Conservation (phyloP, 225 moss, liverwort and hornwort genomes). For the Climacium dendroides region DNA sequence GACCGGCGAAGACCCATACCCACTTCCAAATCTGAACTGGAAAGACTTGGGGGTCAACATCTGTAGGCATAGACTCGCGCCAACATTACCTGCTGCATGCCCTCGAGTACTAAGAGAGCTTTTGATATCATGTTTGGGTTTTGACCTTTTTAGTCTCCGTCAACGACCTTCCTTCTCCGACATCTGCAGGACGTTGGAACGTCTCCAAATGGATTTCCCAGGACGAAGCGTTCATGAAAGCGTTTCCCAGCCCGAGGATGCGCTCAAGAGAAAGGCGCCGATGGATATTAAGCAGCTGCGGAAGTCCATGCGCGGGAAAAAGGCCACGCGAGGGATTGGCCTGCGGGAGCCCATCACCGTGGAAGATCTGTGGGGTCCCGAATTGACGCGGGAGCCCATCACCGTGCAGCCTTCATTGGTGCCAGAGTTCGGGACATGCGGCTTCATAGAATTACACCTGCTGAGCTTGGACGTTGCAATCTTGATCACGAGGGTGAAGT, state of each 20-base stretch:
- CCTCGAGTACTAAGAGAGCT: neutral
- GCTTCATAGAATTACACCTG: too few species aligned
- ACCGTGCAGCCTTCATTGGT: too few species aligned
- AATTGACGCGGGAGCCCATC: too few species aligned
- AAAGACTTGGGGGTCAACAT: neutral
- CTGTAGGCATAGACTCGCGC: neutral
- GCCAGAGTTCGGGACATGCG: too few species aligned
- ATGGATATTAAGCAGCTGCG: too few species aligned
- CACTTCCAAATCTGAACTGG: neutral
- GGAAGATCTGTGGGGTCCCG: neutral
- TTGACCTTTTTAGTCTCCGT: rapidly evolving
- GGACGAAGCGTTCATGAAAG: neutral
- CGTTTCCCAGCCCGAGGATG: neutral
- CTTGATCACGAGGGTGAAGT: neutral
- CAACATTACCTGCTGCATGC: neutral
- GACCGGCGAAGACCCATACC: slow-evolving; percentile 3
- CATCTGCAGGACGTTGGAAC: neutral
- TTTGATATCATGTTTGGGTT: neutral
- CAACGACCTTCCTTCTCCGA: neutral
- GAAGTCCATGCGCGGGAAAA: neutral
- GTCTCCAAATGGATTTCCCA: neutral
- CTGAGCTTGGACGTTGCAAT: rapidly evolving
- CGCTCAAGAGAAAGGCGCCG: too few species aligned
- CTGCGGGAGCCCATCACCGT: neutral
- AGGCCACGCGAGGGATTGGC: neutral